Percentiles rank a stretch among this genome's conserved stretches.
Conservation (phyloP, 169 alveolate genomes). For the Eimeria tenella region DNA sequence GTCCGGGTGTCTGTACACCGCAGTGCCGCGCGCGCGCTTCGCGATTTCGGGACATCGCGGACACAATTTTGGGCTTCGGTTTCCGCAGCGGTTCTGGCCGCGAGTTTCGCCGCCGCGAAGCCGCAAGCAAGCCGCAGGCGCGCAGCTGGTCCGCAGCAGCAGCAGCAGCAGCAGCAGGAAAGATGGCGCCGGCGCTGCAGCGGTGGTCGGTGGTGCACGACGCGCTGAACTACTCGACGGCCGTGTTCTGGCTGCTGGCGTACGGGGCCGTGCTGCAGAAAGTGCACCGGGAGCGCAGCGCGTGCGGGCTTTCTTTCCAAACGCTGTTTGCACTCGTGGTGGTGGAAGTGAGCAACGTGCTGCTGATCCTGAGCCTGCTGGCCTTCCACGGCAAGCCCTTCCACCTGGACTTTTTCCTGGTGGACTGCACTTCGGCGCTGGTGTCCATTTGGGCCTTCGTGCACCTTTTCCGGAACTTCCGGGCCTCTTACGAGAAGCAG, state of each 20-base stretch:
- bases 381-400: slow-evolving; percentile 66
- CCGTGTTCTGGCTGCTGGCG: slow-evolving; percentile 84
- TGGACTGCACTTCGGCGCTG: slow-evolving; percentile 81
- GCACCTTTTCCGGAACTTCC: slow-evolving; percentile 67
- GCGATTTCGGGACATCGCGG: no score
- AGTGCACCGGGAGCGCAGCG: slow-evolving; percentile 78
- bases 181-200: slow-evolving; percentile 57
- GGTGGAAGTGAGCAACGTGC: slow-evolving; percentile 83
- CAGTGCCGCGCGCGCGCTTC: no score
- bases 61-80: no score
- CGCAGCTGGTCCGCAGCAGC: no score
- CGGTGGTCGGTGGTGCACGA: slow-evolving; percentile 78
- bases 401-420: slow-evolving; percentile 81
- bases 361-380: slow-evolving; percentile 73
- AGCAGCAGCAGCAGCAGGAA: background rate
- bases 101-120: no score
- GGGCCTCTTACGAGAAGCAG: slow-evolving; percentile 79
- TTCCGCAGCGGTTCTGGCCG: no score
- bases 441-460: slow-evolving; percentile 77
- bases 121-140: no score
- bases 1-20: no score
- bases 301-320: slow-evolving; percentile 82
- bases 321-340: slow-evolving; percentile 82
- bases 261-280: slow-evolving; percentile 80
- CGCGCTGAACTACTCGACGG: slow-evolving; percentile 81